Base-by-base conservation (phyloP, 2,329 filamentous ascomycete genomes). In the Hawksworthiomyces lignivorus region DNA sequence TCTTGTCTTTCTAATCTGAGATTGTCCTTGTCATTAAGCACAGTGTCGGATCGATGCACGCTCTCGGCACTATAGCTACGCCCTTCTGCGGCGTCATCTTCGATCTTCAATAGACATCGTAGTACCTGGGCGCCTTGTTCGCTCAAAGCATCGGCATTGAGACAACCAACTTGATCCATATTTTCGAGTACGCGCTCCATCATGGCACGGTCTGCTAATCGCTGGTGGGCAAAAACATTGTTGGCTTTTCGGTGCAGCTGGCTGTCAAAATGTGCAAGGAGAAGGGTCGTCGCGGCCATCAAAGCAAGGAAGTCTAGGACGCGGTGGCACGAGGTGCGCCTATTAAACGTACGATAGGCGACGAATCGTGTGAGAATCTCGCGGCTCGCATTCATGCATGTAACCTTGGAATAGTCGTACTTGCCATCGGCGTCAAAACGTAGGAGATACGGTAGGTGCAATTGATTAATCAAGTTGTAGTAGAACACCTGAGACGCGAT, bases 231-330 rank as follows among this genome's bases (percentile, higher is more conserved):
- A 26, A 26, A 26, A 8, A 26, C 24, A 12, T 26, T 26, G 24
- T 26, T 26, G 24, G 12, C 24, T 4, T 26, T 26, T 8, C 24
- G 24, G 24, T 26, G 24, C 12, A 31, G 21, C 24, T 42, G 39
- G 48, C 3, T 52, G 10, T 60, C 54, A 6, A 70, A 60, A 42
- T 70, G 63, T 0, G 60, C 59, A 1, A 70, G 50, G 31, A 65
- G 67, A 4, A 70, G 50, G 0, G 58, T 52, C 2, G 55, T 56
- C 30, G 58, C 61, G 1, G 63, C 62, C 4, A 65, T 55, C 35
- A 62, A 62, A 5, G 61, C 56, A 26, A 68, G 52, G 22, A 67
- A 64, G 44, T 70, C 65, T 17, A 63, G 51, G 3, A 63, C 62
- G 4, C 62, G 63, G 40, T 63, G 69, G 47, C 62, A 67, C 4